Evolutionary conservation across 805 yeast species (phyloP), one percentile per base, ranked within the genome.

Genomic region (Torulaspora microellipsoides): DNA sequence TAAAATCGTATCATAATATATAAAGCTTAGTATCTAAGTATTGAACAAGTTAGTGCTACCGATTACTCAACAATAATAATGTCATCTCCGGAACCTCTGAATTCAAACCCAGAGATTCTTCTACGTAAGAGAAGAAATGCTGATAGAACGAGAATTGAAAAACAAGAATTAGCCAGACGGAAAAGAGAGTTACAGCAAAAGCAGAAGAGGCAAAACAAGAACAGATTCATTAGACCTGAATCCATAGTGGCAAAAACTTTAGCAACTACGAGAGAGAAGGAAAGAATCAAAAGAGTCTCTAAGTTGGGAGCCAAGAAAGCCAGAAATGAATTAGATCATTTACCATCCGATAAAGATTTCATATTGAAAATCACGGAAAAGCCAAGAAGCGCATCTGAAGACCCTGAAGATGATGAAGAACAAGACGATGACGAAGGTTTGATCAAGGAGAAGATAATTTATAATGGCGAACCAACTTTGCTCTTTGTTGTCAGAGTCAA

Each of bases 101-200:
- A 44, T 36, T 40, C 45, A 20, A 83, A 81, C 59, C 91, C 93
- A 31, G 93, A 85, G 64, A 73, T 85, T 43, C 77, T 85, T 54
- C 73, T 85, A 49, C 79, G 81, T 59, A 85, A 85, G 70, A 79
- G 95, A 68, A 85, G 84, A 70, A 77, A 83, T 59, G 84, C 83
- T 47, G 91, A 85, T 62, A 72, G 83, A 63, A 70, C 81, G 53
- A 76, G 89, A 62, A 55, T 84, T 42, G 85, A 81, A 62, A 85
- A 82, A 59, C 91, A 83, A 63, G 85, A 81, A 51, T 73, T 73
- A 43, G 81, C 81, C 12, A 72, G 72, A 49, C 66, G 70, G 55
- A 78, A 75, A 62, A 69, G 67, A 34, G 72, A 71, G 42, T 72
- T 68, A 38, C 71, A 68, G 49, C 66, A 71, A 47, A 65, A 65